A percentile compares a stretch with the other conserved stretches of the same genome.
phyloP scores from a whole-genome alignment of 2,329 filamentous ascomycete species.

The Dactylonectria estremocensis region DNA sequence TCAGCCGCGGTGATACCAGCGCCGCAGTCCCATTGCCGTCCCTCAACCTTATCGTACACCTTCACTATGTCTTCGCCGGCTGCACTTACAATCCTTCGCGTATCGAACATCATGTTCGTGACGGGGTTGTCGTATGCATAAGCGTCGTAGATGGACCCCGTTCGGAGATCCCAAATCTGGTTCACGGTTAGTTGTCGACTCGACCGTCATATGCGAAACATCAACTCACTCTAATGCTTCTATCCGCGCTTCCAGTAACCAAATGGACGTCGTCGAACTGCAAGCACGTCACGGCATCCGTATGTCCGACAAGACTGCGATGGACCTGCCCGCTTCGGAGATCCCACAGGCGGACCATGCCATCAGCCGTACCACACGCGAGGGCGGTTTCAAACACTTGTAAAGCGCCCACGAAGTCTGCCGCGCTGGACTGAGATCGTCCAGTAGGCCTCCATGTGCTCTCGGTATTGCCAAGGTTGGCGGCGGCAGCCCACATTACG shows the following conservation, averaged over 20 bases:
- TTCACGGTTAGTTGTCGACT: conserved; percentile 43
- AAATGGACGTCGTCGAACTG: conserved; percentile 98
- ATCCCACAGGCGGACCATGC: conserved; percentile 98
- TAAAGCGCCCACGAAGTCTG: conserved; percentile 94
- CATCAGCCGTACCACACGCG: conserved; percentile 96
- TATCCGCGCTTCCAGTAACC: conserved; percentile 92
- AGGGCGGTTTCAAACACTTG: conserved; percentile 97
- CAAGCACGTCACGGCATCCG: conserved; percentile 91
- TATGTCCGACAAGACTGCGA: conserved; percentile 94
- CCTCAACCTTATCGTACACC: conserved; percentile 98
- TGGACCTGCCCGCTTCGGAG: conserved; percentile 97
- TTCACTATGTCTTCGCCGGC: conserved; percentile 96
- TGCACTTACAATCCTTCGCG: conserved; percentile 88
- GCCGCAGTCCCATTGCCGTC: conserved; percentile 96
- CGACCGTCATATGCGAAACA: not conserved
- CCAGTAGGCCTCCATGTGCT: conserved; percentile 81
- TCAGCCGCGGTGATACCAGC: conserved; percentile 81
- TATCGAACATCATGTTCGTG: conserved; percentile 98
- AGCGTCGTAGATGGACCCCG: conserved; percentile 94
- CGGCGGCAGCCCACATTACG: conserved; percentile 96
- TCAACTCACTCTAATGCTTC: conserved; percentile 89
- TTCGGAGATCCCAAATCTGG: conserved; percentile 98
- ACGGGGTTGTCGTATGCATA: conserved; percentile 95
- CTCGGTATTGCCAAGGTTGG: conserved; percentile 74
- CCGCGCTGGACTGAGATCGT: conserved; percentile 73